Evolutionary conservation across 257 asterid species (phyloP).

Genomic region (Phtheirospermum japonicum): DNA sequence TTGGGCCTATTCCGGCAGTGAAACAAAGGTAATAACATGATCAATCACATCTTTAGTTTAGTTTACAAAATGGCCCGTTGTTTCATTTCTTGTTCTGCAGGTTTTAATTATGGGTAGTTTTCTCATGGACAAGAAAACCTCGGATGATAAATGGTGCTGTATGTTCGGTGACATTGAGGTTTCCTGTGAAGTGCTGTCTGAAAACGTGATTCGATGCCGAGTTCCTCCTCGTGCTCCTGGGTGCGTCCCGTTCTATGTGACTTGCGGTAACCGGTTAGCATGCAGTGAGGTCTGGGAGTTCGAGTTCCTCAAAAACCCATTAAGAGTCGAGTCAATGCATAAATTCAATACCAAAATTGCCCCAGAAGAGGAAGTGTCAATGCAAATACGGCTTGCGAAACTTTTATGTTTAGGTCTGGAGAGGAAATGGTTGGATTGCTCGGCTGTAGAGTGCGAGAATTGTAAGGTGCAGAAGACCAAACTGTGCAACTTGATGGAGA

Average conservation of each 20-base stretch:
- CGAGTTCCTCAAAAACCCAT: constrained; percentile 27
- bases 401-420: background rate
- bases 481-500: background rate
- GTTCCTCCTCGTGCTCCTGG: constrained; percentile 34
- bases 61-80: background rate
- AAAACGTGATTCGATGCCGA: constrained; percentile 26
- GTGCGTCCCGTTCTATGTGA: constrained; percentile 33
- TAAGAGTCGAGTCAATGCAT: background rate
- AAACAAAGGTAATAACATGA: constrained; percentile 27
- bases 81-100: constrained; percentile 1
- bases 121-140: constrained; percentile 20
- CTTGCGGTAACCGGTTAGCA: constrained; percentile 32
- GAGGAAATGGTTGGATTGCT: background rate
- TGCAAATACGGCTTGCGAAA: background rate
- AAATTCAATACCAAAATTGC: background rate
- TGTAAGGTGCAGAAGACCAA: background rate
- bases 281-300: constrained; percentile 38
- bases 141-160: constrained; percentile 30
- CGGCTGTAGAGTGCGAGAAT: background rate
- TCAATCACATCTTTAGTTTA: background rate
- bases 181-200: constrained; percentile 28
- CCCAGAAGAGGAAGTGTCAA: background rate
- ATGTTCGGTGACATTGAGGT: constrained; percentile 41
- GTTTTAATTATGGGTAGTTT: constrained; percentile 32
- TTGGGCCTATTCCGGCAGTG: constrained; percentile 32